phyloP scores from a whole-genome alignment of 495 filamentous ascomycete species.

The Talaromyces adpressus region DNA sequence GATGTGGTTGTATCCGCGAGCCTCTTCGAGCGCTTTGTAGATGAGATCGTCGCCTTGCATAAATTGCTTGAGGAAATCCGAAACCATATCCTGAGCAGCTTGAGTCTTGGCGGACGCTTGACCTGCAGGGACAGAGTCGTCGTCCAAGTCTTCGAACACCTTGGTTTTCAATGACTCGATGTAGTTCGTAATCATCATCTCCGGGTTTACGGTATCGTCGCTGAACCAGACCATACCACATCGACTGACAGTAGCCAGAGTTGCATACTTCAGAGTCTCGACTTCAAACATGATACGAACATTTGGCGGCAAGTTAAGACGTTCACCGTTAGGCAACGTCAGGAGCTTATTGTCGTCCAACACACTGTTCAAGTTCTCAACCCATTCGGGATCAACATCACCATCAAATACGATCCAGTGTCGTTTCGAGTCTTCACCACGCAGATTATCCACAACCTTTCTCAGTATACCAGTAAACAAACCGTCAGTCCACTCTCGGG shows the following conservation, averaged over 20 bases:
- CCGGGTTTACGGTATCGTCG: slow-evolving; percentile 86
- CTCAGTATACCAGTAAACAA: slow-evolving; percentile 95
- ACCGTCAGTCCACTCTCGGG: slow-evolving; percentile 96
- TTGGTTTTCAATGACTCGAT: slow-evolving; percentile 72
- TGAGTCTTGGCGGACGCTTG: slow-evolving; percentile 70
- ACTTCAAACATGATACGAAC: slow-evolving; percentile 99
- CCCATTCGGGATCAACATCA: slow-evolving; percentile 98
- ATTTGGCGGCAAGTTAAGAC: slow-evolving; percentile 86
- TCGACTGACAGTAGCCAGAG: slow-evolving; percentile 92
- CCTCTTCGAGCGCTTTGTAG: slow-evolving; percentile 63
- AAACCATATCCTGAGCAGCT: slow-evolving; percentile 66
- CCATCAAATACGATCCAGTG: slow-evolving; percentile 99
- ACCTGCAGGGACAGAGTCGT: slow-evolving; percentile 77
- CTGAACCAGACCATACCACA: slow-evolving; percentile 99
- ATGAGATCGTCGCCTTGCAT: slow-evolving; percentile 74
- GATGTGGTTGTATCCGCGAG: slow-evolving; percentile 79
- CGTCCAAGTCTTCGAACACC: slow-evolving; percentile 88
- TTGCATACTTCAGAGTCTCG: slow-evolving; percentile 96
- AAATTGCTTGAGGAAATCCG: slow-evolving; percentile 67
- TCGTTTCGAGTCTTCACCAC: slow-evolving; percentile 90
- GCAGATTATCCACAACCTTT: slow-evolving; percentile 97
- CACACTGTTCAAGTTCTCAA: slow-evolving; percentile 98
- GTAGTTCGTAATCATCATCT: slow-evolving; percentile 91
- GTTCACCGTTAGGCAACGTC: slow-evolving; percentile 94
- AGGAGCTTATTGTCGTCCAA: slow-evolving; percentile 97